These are phyloP conservation scores for Lineolata rhizophorae DNA, from an alignment of 495 filamentous ascomycete genomes.

Conservation along the genomic window DNA sequence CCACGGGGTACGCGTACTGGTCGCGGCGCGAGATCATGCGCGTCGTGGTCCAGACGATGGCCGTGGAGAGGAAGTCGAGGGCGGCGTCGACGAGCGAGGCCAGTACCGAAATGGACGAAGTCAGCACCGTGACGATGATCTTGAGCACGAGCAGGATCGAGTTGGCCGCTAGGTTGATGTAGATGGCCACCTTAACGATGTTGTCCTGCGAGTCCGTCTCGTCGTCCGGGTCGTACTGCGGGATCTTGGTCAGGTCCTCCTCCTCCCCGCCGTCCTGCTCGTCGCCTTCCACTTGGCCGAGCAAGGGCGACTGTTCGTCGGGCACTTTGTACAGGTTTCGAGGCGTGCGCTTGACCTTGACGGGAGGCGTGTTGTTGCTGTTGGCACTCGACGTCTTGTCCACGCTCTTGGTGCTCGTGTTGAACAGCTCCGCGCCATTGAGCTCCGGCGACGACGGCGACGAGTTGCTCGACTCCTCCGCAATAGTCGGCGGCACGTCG, in stretches of 20 bases:
- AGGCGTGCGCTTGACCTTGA: conserved; percentile 51
- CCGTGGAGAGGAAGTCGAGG: conserved; percentile 70
- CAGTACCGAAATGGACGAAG: conserved; percentile 69
- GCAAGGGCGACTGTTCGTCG: conserved; percentile 42
- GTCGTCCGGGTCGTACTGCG: conserved; percentile 25
- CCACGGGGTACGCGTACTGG: conserved; percentile 65
- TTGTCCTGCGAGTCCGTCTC: conserved; percentile 39
- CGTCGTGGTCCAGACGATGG: conserved; percentile 69
- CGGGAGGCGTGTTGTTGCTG: too few relatives aligned
- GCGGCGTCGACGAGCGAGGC: conserved; percentile 76
- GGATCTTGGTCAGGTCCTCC: conserved; percentile 9
- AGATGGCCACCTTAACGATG: conserved; percentile 60
- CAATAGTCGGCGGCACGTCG: conserved; percentile 34
- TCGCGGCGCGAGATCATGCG: conserved; percentile 52
- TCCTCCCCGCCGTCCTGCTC: conserved; percentile 20
- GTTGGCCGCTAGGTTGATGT: conserved; percentile 73
- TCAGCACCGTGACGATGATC: conserved; percentile 53
- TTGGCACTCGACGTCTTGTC: conserved; percentile 3
- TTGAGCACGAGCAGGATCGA: conserved; percentile 56
- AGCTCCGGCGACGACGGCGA: conserved; percentile 1
- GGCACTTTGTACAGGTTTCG: conserved; percentile 60
- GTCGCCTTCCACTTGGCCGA: conserved; percentile 20
- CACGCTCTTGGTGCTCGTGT: not conserved
- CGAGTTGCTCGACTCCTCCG: conserved; percentile 21
- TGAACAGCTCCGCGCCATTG: not conserved